These are phyloP conservation scores for Posidonia australis DNA, from an alignment of 106 monocot genomes.

Conservation along the genomic window DNA sequence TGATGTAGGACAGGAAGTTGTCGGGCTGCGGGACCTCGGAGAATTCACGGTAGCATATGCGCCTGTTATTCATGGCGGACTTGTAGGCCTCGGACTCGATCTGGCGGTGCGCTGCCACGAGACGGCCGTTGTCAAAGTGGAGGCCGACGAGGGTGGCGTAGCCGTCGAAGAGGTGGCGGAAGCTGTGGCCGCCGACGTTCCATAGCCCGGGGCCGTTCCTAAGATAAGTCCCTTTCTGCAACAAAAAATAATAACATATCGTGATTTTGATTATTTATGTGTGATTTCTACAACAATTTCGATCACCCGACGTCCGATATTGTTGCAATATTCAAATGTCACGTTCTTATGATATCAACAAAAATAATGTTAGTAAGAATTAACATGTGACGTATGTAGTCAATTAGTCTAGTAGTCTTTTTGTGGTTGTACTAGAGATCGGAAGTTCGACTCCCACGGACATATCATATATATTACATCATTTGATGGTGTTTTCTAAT, in stretches of 20 bases:
- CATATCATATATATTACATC: no score
- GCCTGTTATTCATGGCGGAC: slow-evolving; percentile 44
- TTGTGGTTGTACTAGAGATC: no score
- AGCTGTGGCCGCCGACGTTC: slow-evolving; percentile 73
- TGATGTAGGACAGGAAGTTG: slow-evolving; percentile 46
- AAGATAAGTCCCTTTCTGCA: slow-evolving; percentile 79
- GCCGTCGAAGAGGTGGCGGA: slow-evolving; percentile 95
- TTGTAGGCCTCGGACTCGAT: slow-evolving; percentile 88
- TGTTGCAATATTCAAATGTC: no score
- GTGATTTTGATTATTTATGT: background rate
- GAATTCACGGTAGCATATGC: slow-evolving; percentile 87
- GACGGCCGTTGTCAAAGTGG: slow-evolving; percentile 47
- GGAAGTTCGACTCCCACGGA: no score
- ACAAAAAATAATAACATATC: background rate
- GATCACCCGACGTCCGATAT: no score
- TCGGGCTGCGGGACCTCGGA: slow-evolving; percentile 56
- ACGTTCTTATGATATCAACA: no score
- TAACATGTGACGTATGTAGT: no score
- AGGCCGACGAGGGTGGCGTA: slow-evolving; percentile 81
- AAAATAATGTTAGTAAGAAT: no score
- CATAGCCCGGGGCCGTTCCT: slow-evolving; percentile 88
- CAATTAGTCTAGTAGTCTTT: no score
- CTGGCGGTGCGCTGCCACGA: slow-evolving; percentile 60
- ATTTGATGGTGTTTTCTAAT: no score
- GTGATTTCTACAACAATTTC: background rate